Percentiles rank a stretch among this genome's conserved stretches.
phyloP scores from a whole-genome alignment of 140 eudicot genomes.

The Bidens hawaiensis region DNA sequence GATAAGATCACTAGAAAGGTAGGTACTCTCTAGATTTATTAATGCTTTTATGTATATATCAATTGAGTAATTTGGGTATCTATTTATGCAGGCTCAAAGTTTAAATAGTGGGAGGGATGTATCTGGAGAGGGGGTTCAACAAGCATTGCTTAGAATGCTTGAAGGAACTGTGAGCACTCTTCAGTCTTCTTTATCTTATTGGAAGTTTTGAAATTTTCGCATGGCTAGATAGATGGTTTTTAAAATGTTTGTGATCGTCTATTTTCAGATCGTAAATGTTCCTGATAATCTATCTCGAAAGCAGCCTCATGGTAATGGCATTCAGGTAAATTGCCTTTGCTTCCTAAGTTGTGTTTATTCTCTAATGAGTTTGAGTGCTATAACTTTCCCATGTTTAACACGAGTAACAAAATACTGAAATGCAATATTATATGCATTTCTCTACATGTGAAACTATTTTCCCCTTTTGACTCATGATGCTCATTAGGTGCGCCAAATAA shows the following conservation, averaged over 20 bases:
- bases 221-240: slow-evolving; percentile 4
- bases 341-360: not conserved
- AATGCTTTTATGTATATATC: not conserved
- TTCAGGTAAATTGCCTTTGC: slow-evolving; percentile 44
- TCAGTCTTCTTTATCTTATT: not conserved
- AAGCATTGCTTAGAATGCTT: slow-evolving; percentile 81
- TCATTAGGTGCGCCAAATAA: not conserved
- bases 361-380: not conserved
- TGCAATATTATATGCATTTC: not conserved
- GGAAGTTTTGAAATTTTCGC: not conserved
- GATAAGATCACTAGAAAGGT: slow-evolving; percentile 93
- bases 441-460: not conserved
- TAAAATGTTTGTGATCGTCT: slow-evolving; percentile 12
- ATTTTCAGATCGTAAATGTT: slow-evolving; percentile 63
- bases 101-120: slow-evolving; percentile 74
- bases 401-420: not conserved
- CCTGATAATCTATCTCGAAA: slow-evolving; percentile 72
- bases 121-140: slow-evolving; percentile 95
- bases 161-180: slow-evolving; percentile 83
- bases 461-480: not conserved
- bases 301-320: slow-evolving; percentile 61
- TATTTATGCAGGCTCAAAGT: slow-evolving; percentile 65
- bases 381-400: not conserved
- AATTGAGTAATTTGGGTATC: not conserved
- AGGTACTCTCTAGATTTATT: not conserved